Percentiles rank a stretch among this genome's conserved stretches.
These are phyloP conservation scores for Cryptococcus hybrid DNA, from an alignment of 1,284 basidiomycete species.

Conservation along the genomic window DNA sequence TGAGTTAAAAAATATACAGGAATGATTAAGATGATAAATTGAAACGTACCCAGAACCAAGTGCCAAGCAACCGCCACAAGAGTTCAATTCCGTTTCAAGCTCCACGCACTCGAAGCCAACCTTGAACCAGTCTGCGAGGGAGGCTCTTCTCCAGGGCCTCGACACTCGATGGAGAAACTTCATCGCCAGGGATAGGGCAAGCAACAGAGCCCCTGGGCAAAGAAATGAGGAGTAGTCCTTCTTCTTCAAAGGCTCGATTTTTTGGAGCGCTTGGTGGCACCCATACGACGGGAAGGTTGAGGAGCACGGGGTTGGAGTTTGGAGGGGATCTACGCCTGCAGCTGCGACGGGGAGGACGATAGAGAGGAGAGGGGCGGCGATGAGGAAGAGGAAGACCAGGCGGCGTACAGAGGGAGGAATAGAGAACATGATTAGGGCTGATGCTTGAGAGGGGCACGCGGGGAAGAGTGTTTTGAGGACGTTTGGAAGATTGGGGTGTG, in stretches of 20 bases:
- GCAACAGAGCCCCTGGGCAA: slow-evolving; percentile 48
- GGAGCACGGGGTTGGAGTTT: slow-evolving; percentile 40
- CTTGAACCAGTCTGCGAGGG: slow-evolving; percentile 50
- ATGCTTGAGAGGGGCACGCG: background rate
- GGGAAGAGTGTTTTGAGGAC: background rate
- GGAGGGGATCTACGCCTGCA: slow-evolving; percentile 11
- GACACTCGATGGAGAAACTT: slow-evolving; percentile 28
- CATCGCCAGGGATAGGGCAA: slow-evolving; percentile 40
- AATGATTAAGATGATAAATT: background rate
- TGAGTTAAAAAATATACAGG: background rate
- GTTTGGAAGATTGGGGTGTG: background rate
- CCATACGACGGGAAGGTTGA: slow-evolving; percentile 43
- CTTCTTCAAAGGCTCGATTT: slow-evolving; percentile 33
- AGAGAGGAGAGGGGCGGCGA: slow-evolving; percentile 26
- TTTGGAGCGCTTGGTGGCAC: slow-evolving; percentile 32
- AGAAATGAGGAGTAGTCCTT: slow-evolving; percentile 52
- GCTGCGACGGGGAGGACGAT: slow-evolving; percentile 16
- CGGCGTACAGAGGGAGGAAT: slow-evolving; percentile 6
- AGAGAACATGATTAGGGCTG: background rate
- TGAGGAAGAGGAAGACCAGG: slow-evolving; percentile 26
- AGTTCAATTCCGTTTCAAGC: slow-evolving; percentile 45
- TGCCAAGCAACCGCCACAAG: slow-evolving; percentile 50
- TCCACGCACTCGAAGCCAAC: slow-evolving; percentile 52
- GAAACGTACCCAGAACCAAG: slow-evolving; percentile 48
- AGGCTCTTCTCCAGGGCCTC: slow-evolving; percentile 31